phyloP scores from a whole-genome alignment of 805 yeast species.

The Lachancea quebecensis region DNA sequence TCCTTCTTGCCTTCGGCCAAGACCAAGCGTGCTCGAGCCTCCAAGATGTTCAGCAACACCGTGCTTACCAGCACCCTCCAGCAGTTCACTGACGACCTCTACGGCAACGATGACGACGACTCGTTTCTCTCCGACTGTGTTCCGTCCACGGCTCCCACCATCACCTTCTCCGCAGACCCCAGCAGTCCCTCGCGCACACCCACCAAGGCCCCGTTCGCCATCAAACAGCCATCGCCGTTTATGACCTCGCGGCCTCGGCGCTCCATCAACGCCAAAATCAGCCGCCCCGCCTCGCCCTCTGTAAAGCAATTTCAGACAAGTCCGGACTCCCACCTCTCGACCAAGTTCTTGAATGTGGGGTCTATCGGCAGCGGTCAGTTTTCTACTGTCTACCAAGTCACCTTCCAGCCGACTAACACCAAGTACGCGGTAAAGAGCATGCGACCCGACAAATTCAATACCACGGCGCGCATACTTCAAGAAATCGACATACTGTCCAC shows the following conservation, averaged over 20 bases:
- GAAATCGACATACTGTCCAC: conserved; percentile 27
- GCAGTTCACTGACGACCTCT: conserved; percentile 32
- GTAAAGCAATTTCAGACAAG: conserved; percentile 11
- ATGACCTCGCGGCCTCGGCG: conserved; percentile 17
- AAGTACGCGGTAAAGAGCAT: conserved; percentile 84
- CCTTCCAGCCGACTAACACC: conserved; percentile 48
- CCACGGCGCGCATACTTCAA: conserved; percentile 23
- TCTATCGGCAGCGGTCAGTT: conserved; percentile 83
- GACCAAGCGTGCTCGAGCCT: conserved; percentile 24
- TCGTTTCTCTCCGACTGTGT: conserved; percentile 5
- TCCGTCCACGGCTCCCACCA: conserved; percentile 8
- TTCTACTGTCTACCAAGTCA: conserved; percentile 78
- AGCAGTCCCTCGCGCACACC: conserved; percentile 10
- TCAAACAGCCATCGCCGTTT: conserved; percentile 12
- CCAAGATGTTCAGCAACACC: conserved; percentile 24
- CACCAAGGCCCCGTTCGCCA: conserved; percentile 8
- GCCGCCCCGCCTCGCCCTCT: conserved; percentile 10
- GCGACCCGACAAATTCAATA: conserved; percentile 39
- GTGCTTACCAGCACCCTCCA: conserved; percentile 29
- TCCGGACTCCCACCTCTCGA: conserved; percentile 36
- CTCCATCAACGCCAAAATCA: conserved; percentile 20
- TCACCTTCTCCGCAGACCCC: conserved; percentile 6
- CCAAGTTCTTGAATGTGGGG: conserved; percentile 54
- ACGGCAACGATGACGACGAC: conserved; percentile 22
- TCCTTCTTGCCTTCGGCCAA: conserved; percentile 11